Evolutionary conservation across 1,139 yeast genomes (phyloP).

Genomic region (Pichia sp.): DNA sequence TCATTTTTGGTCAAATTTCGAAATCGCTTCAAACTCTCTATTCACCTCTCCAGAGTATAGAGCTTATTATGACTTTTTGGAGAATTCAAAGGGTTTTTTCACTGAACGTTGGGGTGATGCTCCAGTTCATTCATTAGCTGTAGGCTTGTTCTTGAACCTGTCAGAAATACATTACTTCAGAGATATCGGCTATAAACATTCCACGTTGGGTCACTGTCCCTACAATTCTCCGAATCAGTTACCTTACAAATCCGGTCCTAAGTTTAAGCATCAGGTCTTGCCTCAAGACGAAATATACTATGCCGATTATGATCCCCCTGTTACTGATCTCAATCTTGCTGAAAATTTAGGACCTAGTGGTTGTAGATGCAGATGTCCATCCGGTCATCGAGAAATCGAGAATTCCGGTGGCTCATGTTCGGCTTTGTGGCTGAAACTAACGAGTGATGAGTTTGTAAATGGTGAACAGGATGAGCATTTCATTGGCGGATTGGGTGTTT

Average conservation of each 20-base stretch:
- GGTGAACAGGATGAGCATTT: slow-evolving; percentile 1
- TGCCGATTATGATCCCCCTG: slow-evolving; percentile 42
- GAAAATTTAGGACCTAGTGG: slow-evolving; percentile 55
- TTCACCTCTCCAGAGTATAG: slow-evolving; percentile 63
- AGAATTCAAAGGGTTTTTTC: slow-evolving; percentile 73
- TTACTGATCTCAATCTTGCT: slow-evolving; percentile 3
- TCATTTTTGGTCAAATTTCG: slow-evolving; percentile 94
- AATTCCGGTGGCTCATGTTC: slow-evolving; percentile 52
- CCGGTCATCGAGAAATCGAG: slow-evolving; percentile 48
- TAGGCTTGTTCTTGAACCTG: slow-evolving; percentile 64
- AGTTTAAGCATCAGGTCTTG: slow-evolving; percentile 26
- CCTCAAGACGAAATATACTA: slow-evolving; percentile 35
- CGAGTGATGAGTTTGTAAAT: slow-evolving; percentile 35
- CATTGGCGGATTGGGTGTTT: slow-evolving; percentile 18
- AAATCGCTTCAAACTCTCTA: slow-evolving; percentile 74
- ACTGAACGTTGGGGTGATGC: slow-evolving; percentile 96
- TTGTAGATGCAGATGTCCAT: slow-evolving; percentile 81
- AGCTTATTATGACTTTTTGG: slow-evolving; percentile 62
- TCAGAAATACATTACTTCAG: slow-evolving; percentile 80
- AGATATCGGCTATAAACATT: slow-evolving; percentile 83
- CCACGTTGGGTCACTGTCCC: slow-evolving; percentile 81
- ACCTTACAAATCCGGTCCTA: slow-evolving; percentile 37
- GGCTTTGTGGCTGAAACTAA: slow-evolving; percentile 48
- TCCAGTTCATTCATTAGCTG: slow-evolving; percentile 81
- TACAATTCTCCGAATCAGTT: slow-evolving; percentile 55